Conservation (phyloP, 2,329 filamentous ascomycete genomes). For the Hypoxylon sp. region DNA sequence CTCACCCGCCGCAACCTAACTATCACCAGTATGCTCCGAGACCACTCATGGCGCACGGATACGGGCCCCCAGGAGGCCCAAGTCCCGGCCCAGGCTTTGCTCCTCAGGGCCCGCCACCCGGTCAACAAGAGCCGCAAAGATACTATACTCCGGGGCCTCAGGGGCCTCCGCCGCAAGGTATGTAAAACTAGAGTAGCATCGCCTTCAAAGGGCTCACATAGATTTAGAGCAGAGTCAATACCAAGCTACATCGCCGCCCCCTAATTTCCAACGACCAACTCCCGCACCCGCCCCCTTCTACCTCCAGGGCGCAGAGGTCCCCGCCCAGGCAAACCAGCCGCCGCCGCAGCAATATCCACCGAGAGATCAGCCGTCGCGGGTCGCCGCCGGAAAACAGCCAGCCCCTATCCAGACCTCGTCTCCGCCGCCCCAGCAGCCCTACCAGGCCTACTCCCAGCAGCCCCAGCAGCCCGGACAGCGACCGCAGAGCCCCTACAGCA, state of each 20-base stretch:
- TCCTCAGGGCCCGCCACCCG: slow-evolving; percentile 52
- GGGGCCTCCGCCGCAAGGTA: slow-evolving; percentile 50
- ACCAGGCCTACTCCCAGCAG: slow-evolving; percentile 58
- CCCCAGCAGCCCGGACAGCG: slow-evolving; percentile 57
- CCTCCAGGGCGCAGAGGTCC: slow-evolving; percentile 65
- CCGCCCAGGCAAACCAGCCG: slow-evolving; percentile 47
- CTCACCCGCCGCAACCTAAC: slow-evolving; percentile 81
- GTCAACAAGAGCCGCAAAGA: slow-evolving; percentile 68
- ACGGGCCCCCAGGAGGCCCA: slow-evolving; percentile 48
- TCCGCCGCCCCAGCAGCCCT: slow-evolving; percentile 60
- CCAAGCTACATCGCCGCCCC: slow-evolving; percentile 57
- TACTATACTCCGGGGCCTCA: slow-evolving; percentile 72
- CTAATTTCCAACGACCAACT: slow-evolving; percentile 63
- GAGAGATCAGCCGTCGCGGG: slow-evolving; percentile 59
- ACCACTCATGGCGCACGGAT: slow-evolving; percentile 57
- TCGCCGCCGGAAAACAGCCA: slow-evolving; percentile 57
- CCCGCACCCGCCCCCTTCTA: slow-evolving; percentile 70
- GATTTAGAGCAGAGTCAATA: slow-evolving; percentile 52
- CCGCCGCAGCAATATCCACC: slow-evolving; percentile 56
- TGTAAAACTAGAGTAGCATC: slow-evolving; percentile 33
- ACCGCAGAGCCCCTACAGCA: slow-evolving; percentile 73
- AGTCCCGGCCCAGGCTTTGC: slow-evolving; percentile 49
- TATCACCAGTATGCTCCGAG: slow-evolving; percentile 74
- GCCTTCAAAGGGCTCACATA: slow-evolving; percentile 40
- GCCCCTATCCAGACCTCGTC: slow-evolving; percentile 60